Conservation (phyloP, 2,329 filamentous ascomycete genomes). For the Aspergillus bombycis region DNA sequence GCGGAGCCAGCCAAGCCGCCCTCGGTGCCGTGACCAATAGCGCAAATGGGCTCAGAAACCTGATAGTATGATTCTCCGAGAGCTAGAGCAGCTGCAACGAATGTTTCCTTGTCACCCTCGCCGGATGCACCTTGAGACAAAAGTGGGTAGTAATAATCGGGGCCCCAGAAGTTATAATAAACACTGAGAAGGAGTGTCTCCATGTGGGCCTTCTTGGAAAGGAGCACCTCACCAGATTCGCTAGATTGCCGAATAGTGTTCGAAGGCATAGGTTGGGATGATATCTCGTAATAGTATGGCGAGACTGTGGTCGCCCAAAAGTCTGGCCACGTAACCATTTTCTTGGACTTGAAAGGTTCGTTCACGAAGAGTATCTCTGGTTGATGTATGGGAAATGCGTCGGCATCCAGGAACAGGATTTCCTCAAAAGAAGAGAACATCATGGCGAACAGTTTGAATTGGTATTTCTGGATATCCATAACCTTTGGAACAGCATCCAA, state of each 20-base stretch:
- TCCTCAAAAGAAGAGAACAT: slow-evolving; percentile 55
- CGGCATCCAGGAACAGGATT: slow-evolving; percentile 54
- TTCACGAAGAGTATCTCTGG: slow-evolving; percentile 47
- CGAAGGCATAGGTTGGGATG: slow-evolving; percentile 29
- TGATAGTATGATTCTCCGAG: slow-evolving; percentile 46
- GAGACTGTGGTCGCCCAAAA: slow-evolving; percentile 48
- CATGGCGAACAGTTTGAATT: slow-evolving; percentile 54
- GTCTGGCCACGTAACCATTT: slow-evolving; percentile 53
- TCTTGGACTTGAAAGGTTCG: slow-evolving; percentile 45
- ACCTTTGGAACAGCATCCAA: slow-evolving; percentile 33
- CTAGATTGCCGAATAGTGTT: slow-evolving; percentile 35
- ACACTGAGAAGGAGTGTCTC: slow-evolving; percentile 49
- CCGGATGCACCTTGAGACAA: slow-evolving; percentile 52
- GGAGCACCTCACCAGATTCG: slow-evolving; percentile 51
- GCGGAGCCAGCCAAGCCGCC: slow-evolving; percentile 39
- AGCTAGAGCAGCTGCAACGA: slow-evolving; percentile 49
- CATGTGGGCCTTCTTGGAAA: slow-evolving; percentile 48
- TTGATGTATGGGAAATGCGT: slow-evolving; percentile 48
- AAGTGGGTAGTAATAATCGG: slow-evolving; percentile 49
- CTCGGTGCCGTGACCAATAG: slow-evolving; percentile 35
- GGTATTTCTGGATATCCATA: slow-evolving; percentile 46
- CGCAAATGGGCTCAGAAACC: slow-evolving; percentile 41
- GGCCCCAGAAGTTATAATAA: slow-evolving; percentile 56
- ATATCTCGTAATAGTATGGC: slow-evolving; percentile 44
- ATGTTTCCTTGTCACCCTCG: slow-evolving; percentile 57